Conservation (phyloP, 1,284 basidiomycete genomes). For the Lignosus rhinocerotis region DNA sequence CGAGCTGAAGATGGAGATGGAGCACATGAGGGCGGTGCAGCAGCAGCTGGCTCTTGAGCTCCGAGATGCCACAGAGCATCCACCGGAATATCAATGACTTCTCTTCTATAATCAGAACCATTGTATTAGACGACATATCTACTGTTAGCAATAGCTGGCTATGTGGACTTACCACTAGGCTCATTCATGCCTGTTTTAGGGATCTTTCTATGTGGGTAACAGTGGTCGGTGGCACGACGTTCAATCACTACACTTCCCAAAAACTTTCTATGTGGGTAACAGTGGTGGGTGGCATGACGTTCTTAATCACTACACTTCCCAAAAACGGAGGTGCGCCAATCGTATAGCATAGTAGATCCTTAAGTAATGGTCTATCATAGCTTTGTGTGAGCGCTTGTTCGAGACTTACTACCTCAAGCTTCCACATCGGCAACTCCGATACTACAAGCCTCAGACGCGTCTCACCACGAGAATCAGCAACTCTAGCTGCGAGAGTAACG, state of each 20-base stretch:
- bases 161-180: too few species aligned
- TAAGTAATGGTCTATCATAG: too few species aligned
- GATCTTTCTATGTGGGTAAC: too few species aligned
- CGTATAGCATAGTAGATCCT: neutral
- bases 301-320: conserved; percentile 14
- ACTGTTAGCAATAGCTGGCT: neutral
- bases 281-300: too few species aligned
- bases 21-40: conserved; percentile 3
- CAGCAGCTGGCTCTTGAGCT: conserved; percentile 7
- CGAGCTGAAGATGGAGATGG: conserved; percentile 9
- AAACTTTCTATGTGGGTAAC: neutral
- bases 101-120: neutral
- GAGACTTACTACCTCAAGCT: neutral
- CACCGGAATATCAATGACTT: neutral
- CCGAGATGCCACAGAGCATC: conserved; percentile 6
- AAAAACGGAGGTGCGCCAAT: conserved; percentile 14
- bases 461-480: neutral
- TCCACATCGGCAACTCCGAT: neutral
- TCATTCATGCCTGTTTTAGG: too few species aligned
- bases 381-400: neutral
- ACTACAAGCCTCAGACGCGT: neutral
- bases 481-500: neutral
- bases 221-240: too few species aligned
- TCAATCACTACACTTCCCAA: conserved; percentile 3
- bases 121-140: neutral